Evolutionary conservation across 169 alveolate genomes (phyloP).

Genomic region (Plasmodium cynomolgi): DNA sequence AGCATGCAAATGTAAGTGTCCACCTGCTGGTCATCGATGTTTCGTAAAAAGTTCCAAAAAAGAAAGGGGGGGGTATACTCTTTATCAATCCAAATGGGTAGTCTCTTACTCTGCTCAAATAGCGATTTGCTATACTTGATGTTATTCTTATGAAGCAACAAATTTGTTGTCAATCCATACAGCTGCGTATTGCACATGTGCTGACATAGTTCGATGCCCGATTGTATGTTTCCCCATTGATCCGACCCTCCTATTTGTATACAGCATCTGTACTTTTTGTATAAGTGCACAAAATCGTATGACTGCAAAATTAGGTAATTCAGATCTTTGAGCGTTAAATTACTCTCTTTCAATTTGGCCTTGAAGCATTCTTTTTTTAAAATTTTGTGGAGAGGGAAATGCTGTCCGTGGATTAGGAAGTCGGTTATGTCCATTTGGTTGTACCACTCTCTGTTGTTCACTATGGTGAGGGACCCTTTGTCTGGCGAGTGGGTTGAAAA

Average conservation of each 20-base stretch:
- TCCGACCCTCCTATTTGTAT: constrained; percentile 90
- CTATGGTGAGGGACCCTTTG: constrained; percentile 35
- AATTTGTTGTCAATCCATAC: constrained; percentile 83
- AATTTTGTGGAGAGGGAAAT: constrained; percentile 79
- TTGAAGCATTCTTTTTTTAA: constrained; percentile 78
- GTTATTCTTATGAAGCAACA: constrained; percentile 76
- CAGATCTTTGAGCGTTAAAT: constrained; percentile 82
- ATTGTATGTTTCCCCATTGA: constrained; percentile 89
- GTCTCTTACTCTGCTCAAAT: constrained; percentile 24
- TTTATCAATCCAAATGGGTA: constrained; percentile 55
- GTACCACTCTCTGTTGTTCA: constrained; percentile 78
- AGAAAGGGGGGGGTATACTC: constrained; percentile 13
- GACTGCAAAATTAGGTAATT: constrained; percentile 87
- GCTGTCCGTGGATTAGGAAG: constrained; percentile 77
- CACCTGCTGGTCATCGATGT: constrained; percentile 53
- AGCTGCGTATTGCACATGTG: constrained; percentile 30
- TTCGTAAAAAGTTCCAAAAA: constrained; percentile 75
- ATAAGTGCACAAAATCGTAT: constrained; percentile 82
- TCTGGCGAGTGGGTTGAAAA: constrained; percentile 47
- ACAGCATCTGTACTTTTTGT: constrained; percentile 72
- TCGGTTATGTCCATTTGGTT: constrained; percentile 76
- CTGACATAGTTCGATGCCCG: constrained; percentile 84
- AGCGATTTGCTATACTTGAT: constrained; percentile 80
- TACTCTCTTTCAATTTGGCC: constrained; percentile 18
- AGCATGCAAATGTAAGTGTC: constrained; percentile 36